Base-by-base conservation (phyloP, 2,329 filamentous ascomycete species). In the Ophiostoma triangulosporum region DNA sequence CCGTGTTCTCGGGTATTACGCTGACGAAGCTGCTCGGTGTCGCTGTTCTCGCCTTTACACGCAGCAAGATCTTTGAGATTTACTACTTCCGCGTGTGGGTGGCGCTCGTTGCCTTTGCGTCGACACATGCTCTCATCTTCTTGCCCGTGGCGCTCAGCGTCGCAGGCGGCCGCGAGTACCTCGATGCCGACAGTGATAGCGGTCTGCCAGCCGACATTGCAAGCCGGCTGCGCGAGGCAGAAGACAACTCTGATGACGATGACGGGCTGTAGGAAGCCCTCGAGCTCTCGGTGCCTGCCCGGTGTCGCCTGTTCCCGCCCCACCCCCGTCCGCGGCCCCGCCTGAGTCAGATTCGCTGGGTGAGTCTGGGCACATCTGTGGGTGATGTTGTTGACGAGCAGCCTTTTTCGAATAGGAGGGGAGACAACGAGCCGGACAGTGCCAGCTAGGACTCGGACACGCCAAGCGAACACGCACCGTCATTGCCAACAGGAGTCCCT, bases 71-170 rank as follows among this genome's bases (percentile, higher is more conserved):
- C 64, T 98, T 98, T 63, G 94, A 98, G 72, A 88, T 98, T 55
- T 98, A 98, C 70, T 98, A 98, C 69, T 98, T 98, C 76, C 80
- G 93, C 43, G 86, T 98, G 43, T 98, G 93, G 93, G 73, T 96
- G 17, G 85, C 90, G 6, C 77, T 98, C 53, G 90, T 98, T 11
- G 66, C 94, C 9, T 91, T 95, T 66, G 94, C 90, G 3, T 88
- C 88, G 7, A 76, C 83, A 9, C 93, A 98, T 66, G 88, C 93
- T 0, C 73, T 98, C 48, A 78, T 98, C 7, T 95, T 97, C 66
- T 71, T 98, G 61, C 93, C 93, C 0, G 93, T 97, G 1, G 84
- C 86, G 2, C 73, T 98, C 59, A 94, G 87, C 63, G 73, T 96
- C 50, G 76, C 86, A 50, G 93, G 93, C 17, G 93, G 93, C 1